Percentiles rank a stretch among this genome's conserved stretches.
phyloP scores from a whole-genome alignment of 306 rosid species.

The Fragaria iinumae region DNA sequence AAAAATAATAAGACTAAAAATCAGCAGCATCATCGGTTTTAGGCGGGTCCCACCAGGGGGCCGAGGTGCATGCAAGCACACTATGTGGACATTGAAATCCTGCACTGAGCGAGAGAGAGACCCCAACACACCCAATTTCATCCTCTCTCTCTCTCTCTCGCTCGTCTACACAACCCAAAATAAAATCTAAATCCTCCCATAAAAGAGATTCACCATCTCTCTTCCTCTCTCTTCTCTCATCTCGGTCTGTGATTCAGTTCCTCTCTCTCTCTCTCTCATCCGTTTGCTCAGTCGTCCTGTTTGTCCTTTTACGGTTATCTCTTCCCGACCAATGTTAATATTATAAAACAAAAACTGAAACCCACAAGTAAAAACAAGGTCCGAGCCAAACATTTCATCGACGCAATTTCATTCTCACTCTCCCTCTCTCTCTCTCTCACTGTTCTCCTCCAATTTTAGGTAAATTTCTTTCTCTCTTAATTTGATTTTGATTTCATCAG shows the following conservation, averaged over 20 bases:
- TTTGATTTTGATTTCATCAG: neutral
- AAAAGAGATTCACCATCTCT: slow-evolving; percentile 17
- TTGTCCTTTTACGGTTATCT: slow-evolving; percentile 25
- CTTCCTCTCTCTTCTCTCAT: neutral
- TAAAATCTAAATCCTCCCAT: too few species aligned
- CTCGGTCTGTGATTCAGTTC: neutral
- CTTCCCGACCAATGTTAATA: neutral
- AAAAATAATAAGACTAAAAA: too few species aligned
- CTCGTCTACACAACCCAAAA: too few species aligned
- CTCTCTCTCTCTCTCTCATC: slow-evolving; percentile 10
- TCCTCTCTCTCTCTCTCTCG: too few species aligned
- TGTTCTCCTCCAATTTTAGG: neutral
- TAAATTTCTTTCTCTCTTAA: neutral
- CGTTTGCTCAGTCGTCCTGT: neutral
- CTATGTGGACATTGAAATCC: too few species aligned
- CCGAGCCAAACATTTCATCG: too few species aligned
- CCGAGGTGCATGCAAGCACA: too few species aligned
- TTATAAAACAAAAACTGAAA: neutral
- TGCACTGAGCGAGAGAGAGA: too few species aligned
- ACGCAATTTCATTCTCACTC: neutral
- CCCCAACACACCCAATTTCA: too few species aligned
- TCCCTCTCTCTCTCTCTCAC: neutral
- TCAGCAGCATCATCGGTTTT: too few species aligned
- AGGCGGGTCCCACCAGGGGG: too few species aligned
- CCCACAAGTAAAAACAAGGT: neutral